Conservation (phyloP, 192 early-diverging fungal species). For the Gaertneriomyces sp. region DNA sequence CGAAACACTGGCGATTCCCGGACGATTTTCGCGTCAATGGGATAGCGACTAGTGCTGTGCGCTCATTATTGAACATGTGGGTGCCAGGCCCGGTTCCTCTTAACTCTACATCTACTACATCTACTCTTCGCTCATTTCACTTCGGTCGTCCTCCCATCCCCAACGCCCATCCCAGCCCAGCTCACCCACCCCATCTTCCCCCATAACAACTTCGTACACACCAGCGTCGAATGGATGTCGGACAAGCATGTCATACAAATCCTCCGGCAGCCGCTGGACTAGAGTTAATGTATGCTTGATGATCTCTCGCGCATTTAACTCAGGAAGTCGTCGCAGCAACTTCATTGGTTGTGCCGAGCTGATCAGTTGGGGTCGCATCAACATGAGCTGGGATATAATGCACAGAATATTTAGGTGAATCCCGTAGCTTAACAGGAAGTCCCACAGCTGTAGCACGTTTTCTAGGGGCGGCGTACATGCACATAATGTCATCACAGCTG, state of each 20-base stretch:
- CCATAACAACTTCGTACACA: conserved; percentile 37
- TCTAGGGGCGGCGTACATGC: conserved; percentile 84
- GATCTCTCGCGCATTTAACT: conserved; percentile 57
- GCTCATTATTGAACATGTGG: too few relatives aligned
- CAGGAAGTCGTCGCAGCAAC: conserved; percentile 63
- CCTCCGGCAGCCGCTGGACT: conserved; percentile 59
- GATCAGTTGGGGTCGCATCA: conserved; percentile 73
- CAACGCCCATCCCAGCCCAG: background rate
- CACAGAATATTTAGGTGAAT: conserved; percentile 90
- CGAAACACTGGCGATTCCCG: too few relatives aligned
- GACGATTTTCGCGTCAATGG: too few relatives aligned
- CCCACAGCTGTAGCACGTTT: conserved; percentile 86
- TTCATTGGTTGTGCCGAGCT: conserved; percentile 68
- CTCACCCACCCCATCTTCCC: conserved; percentile 19
- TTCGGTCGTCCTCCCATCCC: too few relatives aligned
- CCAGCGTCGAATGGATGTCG: conserved; percentile 71
- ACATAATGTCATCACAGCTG: conserved; percentile 84
- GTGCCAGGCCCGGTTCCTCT: too few relatives aligned
- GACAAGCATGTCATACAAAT: conserved; percentile 71
- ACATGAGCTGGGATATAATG: conserved; percentile 77
- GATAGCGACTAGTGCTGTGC: too few relatives aligned
- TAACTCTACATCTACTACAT: too few relatives aligned
- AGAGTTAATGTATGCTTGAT: conserved; percentile 55
- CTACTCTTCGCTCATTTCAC: too few relatives aligned
- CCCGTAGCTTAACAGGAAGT: conserved; percentile 85